Evolutionary conservation across 2,329 filamentous ascomycete species (phyloP), one percentile per base, ranked within the genome.

Genomic region (Ophiostoma ulmi): DNA sequence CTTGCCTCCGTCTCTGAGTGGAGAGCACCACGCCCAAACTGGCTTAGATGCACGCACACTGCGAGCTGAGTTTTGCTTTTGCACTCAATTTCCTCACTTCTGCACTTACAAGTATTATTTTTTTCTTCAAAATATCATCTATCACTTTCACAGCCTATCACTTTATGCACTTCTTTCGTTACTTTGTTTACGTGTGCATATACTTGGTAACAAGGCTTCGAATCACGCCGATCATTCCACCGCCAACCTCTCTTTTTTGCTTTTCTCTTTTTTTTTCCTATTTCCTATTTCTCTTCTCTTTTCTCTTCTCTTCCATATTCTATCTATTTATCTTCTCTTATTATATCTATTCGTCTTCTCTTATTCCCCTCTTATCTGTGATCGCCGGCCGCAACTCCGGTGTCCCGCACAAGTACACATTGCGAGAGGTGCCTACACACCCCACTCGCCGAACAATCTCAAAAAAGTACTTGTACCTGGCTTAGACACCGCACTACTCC

Each of bases 1-100:
- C 55, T 61, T 61, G 55, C 55, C 55, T 63, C 26, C 58, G 58
- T 63, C 58, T 11, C 58, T 26, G 26, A 58, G 58, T 63, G 58
- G 58, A 63, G 58, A 61, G 17, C 26, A 35, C 58, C 58, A 63
- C 55, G 8, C 58, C 58, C 58, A 63, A 36, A 63, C 58, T 7
- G 58, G 58, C 58, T 63, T 63, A 61, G 55, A 17, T 22, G 48
- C 14, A 61, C 55, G 22, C 55, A 61, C 55, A 17, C 44, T 22
- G 52, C 52, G 20, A 55, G 52, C 52, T 55, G 52, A 55, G 44
- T 44, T 4, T 44, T 17, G 11, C 39, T 2, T 44, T 44, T 44
- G 39, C 39, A 13, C 8, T 44, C 39, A 17, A 13, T 44, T 44
- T 44, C 14, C 39, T 44, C 39, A 44, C 39, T 44, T 44, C 1